These are phyloP conservation scores for Zygosaccharomyces sapae DNA, from an alignment of 1,139 yeast genomes.

Conservation along the genomic window DNA sequence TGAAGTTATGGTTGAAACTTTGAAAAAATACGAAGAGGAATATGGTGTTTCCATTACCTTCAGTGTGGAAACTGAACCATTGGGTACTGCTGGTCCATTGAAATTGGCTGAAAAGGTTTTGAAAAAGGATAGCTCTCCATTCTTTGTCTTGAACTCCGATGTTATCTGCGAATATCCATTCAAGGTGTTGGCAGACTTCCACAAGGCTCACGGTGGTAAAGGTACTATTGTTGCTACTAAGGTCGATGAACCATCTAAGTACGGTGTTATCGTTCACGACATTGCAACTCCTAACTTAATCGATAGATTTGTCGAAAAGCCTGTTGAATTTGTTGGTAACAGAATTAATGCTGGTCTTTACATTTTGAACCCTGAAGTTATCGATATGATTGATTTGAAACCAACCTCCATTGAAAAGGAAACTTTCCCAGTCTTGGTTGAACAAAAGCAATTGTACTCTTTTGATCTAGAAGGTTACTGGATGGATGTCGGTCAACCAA, in stretches of 20 bases:
- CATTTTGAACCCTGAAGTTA: conserved; percentile 93
- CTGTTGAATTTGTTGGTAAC: conserved; percentile 97
- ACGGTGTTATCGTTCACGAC: conserved; percentile 98
- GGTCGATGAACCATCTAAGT: conserved; percentile 98
- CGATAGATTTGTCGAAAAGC: conserved; percentile 98
- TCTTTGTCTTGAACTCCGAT: conserved; percentile 96
- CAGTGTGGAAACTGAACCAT: conserved; percentile 98
- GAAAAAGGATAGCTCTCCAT: conserved; percentile 92
- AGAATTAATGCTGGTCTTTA: conserved; percentile 97
- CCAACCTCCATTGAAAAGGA: conserved; percentile 99
- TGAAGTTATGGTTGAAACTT: conserved; percentile 95
- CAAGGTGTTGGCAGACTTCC: conserved; percentile 87
- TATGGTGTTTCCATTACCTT: conserved; percentile 94
- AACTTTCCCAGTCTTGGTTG: conserved; percentile 96
- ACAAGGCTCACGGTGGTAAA: conserved; percentile 91
- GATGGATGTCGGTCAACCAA: conserved; percentile 99
- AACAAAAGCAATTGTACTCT: conserved; percentile 82
- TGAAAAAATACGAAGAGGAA: conserved; percentile 88
- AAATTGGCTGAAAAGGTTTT: conserved; percentile 93
- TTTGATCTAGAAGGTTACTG: conserved; percentile 99
- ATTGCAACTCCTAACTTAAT: conserved; percentile 88
- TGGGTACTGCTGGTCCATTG: conserved; percentile 99
- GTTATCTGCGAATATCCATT: conserved; percentile 99
- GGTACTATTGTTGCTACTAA: conserved; percentile 99
- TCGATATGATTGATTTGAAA: conserved; percentile 92